Evolutionary conservation across 1,284 basidiomycete species (phyloP), one percentile per base, ranked within the genome.

Genomic region (Termitomyces sp.): DNA sequence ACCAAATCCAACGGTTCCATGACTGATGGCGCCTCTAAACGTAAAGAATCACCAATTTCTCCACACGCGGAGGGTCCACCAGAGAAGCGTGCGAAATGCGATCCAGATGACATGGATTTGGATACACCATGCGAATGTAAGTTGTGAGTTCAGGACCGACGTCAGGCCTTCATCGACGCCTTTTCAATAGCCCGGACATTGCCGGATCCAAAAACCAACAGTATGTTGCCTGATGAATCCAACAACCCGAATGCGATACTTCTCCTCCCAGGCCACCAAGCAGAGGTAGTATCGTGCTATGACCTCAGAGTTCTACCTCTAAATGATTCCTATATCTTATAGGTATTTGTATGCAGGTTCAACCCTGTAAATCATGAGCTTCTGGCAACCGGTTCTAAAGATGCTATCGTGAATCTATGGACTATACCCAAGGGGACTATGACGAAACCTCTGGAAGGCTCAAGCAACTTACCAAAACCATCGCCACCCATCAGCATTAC

Each of bases 311-410:
- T 26, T 36, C n/a, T 26, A 5, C 46, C 24, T 33, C 9, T 17
- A 3, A 13, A 2, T 38, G 13, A 34, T n/a, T 8, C 9, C n/a
- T 26, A 15, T 15, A 36, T 26, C 24, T 19, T 39, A 19, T 62
- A 91, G 88, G 86, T 92, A 2, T 92, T 92, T 57, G 83, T 89
- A 6, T 89, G 87, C 57, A 80, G 85, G 3, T 93, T 88, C 79
- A 92, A 90, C 68, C 88, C 90, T 8, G 74, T 72, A 42, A 74
- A 80, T n/a, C 73, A 73, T 28, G 75, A 78, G 41, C 65, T 85
- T 13, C 69, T 93, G 15, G 88, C 89, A 28, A 85, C 90, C 31
- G 91, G 91, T 53, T 88, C 90, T 19, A 88, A 85, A 67, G 89
- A 93, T 67, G 83, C 85, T 39, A 75, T 83, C 8, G 80, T 90